Evolutionary conservation across 805 yeast genomes (phyloP), one percentile per base, ranked within the genome.

Genomic region (Yamadazyma kitorensis): DNA sequence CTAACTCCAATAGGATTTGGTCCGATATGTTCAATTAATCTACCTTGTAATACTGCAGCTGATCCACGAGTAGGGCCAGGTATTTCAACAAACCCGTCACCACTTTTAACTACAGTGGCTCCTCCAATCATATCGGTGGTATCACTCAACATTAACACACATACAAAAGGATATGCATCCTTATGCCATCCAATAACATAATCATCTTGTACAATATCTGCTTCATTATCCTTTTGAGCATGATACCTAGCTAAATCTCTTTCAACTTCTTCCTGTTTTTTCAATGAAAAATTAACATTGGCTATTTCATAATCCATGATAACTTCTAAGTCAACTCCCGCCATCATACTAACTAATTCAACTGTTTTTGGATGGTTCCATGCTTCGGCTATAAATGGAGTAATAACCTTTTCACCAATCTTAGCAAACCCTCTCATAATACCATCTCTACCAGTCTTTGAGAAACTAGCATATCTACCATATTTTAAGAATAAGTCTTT

Each of bases 401-500:
- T 40, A n/a, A n/a, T n/a, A n/a, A n/a, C n/a, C n/a, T n/a, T n/a
- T n/a, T n/a, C n/a, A n/a, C n/a, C n/a, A n/a, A 33, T 27, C 4
- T 40, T 36, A 13, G 38, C 45, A 36, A 44, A 53, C 12, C 57
- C 58, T 21, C 56, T 35, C 14, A 54, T 25, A 16, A 44, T 48
- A 16, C 57, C 45, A 41, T 57, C 60, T 31, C 44, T 31, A 25
- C 59, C 43, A 20, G 63, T 55, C 3, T 39, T 34, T n/a, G 31
- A 27, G 17, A 52, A 33, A 25, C 49, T 50, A 14, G 59, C 54
- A 9, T 27, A 22, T 17, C 54, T 40, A 10, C 51, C 58, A 24
- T 45, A 40, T 39, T 45, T 40, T 37, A 40, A 37, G 7, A 54
- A 34, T 3, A 40, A n/a, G 1, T 29, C 29, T 31, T 42, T 44